Conservation (phyloP, 2,329 filamentous ascomycete species). For the Podosphaera xanthii region DNA sequence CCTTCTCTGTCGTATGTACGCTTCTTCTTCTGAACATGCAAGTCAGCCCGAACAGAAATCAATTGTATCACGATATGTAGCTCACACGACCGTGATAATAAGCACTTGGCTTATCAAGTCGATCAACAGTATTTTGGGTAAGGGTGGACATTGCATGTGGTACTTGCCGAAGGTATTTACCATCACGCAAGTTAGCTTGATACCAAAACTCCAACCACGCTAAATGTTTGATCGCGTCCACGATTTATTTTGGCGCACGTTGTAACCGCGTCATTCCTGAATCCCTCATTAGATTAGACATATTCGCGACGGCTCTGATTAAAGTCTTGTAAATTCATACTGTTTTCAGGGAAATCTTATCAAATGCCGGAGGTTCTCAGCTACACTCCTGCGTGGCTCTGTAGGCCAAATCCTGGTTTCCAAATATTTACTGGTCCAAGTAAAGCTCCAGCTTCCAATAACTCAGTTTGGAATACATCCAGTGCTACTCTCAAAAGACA, state of each 20-base stretch:
- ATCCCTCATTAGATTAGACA: too few relatives aligned
- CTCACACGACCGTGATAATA: slow-evolving; percentile 70
- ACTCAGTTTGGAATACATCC: slow-evolving; percentile 4
- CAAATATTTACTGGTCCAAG: slow-evolving; percentile 43
- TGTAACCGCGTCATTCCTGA: too few relatives aligned
- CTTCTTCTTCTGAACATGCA: slow-evolving; percentile 26
- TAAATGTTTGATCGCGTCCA: too few relatives aligned
- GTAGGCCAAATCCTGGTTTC: slow-evolving; percentile 52
- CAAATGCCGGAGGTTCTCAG: slow-evolving; percentile 67
- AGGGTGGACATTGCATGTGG: slow-evolving; percentile 14
- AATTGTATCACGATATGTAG: slow-evolving; percentile 3
- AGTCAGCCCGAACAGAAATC: neutral
- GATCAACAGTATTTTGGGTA: slow-evolving; percentile 53
- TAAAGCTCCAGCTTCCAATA: slow-evolving; percentile 11
- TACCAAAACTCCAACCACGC: too few relatives aligned
- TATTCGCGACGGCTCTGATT: neutral
- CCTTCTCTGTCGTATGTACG: slow-evolving; percentile 31
- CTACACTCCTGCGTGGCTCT: slow-evolving; percentile 75
- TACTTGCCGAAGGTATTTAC: neutral
- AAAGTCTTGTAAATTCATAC: neutral
- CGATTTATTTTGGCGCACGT: too few relatives aligned
- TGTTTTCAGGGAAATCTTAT: neutral
- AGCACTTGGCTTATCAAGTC: slow-evolving; percentile 82
- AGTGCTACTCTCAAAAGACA: slow-evolving; percentile 20
- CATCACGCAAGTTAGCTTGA: too few relatives aligned